Percentiles rank a stretch among this genome's conserved stretches.
Conservation (phyloP, 2,329 filamentous ascomycete genomes). For the Coniella vitis region DNA sequence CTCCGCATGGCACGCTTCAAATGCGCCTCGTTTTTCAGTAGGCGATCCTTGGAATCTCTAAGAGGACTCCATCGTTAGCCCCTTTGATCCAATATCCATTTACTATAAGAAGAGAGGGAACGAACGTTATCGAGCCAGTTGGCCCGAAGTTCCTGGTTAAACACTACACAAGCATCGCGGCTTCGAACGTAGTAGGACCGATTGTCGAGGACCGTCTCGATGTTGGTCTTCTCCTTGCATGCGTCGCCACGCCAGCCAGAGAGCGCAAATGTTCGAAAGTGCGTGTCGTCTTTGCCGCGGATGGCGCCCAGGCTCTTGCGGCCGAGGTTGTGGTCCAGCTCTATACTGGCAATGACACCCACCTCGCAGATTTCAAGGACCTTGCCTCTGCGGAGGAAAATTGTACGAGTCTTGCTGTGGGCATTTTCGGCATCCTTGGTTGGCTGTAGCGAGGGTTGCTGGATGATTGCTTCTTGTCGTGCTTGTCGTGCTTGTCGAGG, state of each 20-base stretch:
- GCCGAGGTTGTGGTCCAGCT: background rate
- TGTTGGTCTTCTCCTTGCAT: background rate
- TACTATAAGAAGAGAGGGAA: too few species aligned
- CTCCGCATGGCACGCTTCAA: background rate
- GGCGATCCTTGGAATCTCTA: background rate
- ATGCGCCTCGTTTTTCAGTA: background rate
- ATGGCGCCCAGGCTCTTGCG: background rate
- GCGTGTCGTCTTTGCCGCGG: background rate
- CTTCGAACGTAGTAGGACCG: background rate
- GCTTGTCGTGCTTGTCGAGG: too few species aligned
- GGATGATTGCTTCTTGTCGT: too few species aligned
- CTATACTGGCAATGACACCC: background rate
- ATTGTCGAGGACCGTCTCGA: background rate
- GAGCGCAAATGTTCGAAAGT: background rate
- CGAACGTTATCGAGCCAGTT: background rate
- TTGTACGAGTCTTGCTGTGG: background rate
- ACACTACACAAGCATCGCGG: background rate
- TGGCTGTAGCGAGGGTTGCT: too few species aligned
- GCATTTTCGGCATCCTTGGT: too few species aligned
- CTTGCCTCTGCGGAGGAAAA: background rate
- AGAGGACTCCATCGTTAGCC: too few species aligned
- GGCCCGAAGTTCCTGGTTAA: background rate
- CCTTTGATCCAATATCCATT: too few species aligned
- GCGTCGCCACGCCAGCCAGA: slow-evolving; percentile 2
- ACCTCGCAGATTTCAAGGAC: background rate